Base-by-base conservation (phyloP, 2,329 filamentous ascomycete species). In the Tetracladium maxilliforme region DNA sequence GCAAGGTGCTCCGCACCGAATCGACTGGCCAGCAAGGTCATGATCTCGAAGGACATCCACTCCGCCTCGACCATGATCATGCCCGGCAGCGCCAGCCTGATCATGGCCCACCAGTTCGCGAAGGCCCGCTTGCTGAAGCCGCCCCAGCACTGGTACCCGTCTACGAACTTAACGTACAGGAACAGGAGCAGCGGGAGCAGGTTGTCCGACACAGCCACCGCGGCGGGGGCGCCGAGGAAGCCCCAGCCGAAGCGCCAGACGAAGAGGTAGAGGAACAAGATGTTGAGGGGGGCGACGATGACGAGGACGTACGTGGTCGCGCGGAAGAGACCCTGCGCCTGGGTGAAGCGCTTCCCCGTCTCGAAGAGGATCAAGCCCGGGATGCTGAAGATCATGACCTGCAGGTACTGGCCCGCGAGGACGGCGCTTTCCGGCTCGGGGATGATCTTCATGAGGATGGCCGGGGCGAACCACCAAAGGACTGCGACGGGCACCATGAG, bases 21-120 rank as follows among this genome's bases (percentile, higher is more conserved):
- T 38, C 79, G 81, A 25, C 76, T 81, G 0, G 81, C 70, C 7
- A 74, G 71, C n/a, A 94, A 61, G 0, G 84, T 93, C 33, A 93
- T 59, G 24, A 93, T 71, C 48, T 95, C 87, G 47, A 95, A 95
- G 6, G 86, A 84, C 8, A 94, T 64, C 54, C 81, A 92, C 47
- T 95, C 87, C 5, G 87, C 84, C 47, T 92, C 74, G 3, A 95
- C 78, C 86, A 94, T 94, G 35, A 93, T 58, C 46, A 95, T 72
- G 2, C 87, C 87, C 0, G 87, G 86, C 9, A 94, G 56, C 1
- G 87, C 83, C 19, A 95, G 73, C 23, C 72, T 70, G 39, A 95
- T 69, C 87, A 92, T 92, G 7, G 76, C 75, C 3, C 61, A 60
- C 81, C 81, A 90, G 43, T 87, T 87, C 17, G 56, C 54, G 26